These are phyloP conservation scores for Laburnicola sp. DNA, from an alignment of 2,329 filamentous ascomycete species.

Conservation along the genomic window DNA sequence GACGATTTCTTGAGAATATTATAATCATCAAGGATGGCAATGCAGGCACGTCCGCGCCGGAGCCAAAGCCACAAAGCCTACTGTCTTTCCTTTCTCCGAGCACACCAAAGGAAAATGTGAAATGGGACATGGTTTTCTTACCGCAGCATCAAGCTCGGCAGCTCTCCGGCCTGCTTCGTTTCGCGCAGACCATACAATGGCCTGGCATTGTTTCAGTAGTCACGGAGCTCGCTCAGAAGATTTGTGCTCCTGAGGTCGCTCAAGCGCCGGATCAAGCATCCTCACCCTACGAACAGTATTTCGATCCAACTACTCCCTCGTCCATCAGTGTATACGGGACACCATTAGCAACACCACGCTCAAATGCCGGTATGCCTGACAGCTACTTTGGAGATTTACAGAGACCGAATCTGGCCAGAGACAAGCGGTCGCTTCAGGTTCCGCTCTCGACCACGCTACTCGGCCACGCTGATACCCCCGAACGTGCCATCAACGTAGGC, in stretches of 20 bases:
- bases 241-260: constrained; percentile 29
- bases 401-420: constrained; percentile 30
- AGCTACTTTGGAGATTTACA: constrained; percentile 42
- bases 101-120: constrained; percentile 21
- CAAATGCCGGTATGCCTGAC: constrained; percentile 28
- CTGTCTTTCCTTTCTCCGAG: constrained; percentile 32
- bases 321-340: constrained; percentile 44
- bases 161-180: constrained; percentile 55
- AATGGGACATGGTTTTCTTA: constrained; percentile 35
- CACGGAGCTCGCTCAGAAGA: constrained; percentile 41
- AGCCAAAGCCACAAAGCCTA: constrained; percentile 31
- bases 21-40: constrained; percentile 40
- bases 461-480: constrained; percentile 18
- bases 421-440: constrained; percentile 34
- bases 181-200: constrained; percentile 57
- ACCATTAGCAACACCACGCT: constrained; percentile 43
- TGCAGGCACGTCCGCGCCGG: constrained; percentile 14
- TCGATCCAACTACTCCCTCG: constrained; percentile 33
- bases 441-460: constrained; percentile 32
- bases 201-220: constrained; percentile 49
- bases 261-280: constrained; percentile 19
- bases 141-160: constrained; percentile 47
- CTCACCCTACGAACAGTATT: constrained; percentile 26
- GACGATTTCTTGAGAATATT: constrained; percentile 58
- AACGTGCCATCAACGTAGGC: constrained; percentile 41